These are phyloP conservation scores for Pseudonitzschia pungens DNA, from an alignment of 108 stramenopile species.

Conservation along the genomic window DNA sequence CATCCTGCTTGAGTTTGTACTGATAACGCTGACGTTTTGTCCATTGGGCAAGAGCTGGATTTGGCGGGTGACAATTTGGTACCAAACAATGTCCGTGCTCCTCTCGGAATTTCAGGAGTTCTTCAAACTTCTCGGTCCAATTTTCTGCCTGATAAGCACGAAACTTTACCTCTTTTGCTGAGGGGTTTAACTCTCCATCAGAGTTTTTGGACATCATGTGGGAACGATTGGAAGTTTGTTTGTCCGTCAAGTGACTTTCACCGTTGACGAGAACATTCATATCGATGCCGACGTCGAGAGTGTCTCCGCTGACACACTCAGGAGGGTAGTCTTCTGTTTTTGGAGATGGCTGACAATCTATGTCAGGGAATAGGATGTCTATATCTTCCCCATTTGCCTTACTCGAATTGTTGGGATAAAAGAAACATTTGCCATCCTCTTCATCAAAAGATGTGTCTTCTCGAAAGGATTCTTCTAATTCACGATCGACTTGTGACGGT, in stretches of 20 bases:
- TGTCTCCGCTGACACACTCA: too few relatives aligned
- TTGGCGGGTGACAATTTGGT: slow-evolving; percentile 27
- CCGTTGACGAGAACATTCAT: too few relatives aligned
- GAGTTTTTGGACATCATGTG: background rate
- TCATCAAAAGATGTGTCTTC: slow-evolving; percentile 7
- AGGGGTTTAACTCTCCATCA: background rate
- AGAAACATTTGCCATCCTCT: too few relatives aligned
- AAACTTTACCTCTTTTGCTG: slow-evolving; percentile 16
- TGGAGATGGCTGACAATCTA: too few relatives aligned
- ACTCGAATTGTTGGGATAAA: too few relatives aligned
- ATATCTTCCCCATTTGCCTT: too few relatives aligned
- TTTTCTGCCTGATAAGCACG: slow-evolving; percentile 39
- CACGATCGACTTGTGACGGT: background rate
- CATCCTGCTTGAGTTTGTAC: slow-evolving; percentile 44
- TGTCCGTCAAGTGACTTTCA: too few relatives aligned
- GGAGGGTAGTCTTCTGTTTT: too few relatives aligned
- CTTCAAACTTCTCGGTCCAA: slow-evolving; percentile 57
- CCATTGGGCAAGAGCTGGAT: slow-evolving; percentile 38
- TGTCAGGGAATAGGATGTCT: too few relatives aligned
- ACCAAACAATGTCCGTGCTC: slow-evolving; percentile 54
- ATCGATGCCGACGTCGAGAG: too few relatives aligned
- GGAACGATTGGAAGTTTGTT: background rate
- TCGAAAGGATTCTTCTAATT: background rate
- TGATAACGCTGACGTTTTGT: slow-evolving; percentile 48
- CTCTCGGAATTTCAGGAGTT: slow-evolving; percentile 39